phyloP scores from a whole-genome alignment of 23 red algal genomes.

The Gracilaria domingensis region DNA sequence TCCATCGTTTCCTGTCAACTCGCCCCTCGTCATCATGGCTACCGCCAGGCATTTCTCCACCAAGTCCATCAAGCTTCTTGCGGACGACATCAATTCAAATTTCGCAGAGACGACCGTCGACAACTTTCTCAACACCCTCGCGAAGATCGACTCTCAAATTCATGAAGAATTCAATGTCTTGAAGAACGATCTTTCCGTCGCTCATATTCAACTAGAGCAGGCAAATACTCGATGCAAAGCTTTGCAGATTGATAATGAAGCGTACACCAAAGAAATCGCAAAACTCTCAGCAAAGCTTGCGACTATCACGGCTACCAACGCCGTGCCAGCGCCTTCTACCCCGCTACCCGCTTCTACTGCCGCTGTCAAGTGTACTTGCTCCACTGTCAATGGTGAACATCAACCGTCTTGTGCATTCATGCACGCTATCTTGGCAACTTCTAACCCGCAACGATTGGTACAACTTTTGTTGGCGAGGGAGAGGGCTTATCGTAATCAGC shows the following conservation, averaged over 20 bases:
- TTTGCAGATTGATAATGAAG: constrained; percentile 26
- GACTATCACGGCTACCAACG: background rate
- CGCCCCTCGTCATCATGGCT: background rate
- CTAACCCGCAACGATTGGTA: constrained; percentile 17
- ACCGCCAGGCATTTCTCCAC: constrained; percentile 37
- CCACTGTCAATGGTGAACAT: constrained; percentile 7
- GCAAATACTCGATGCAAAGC: constrained; percentile 6
- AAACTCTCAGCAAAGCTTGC: background rate
- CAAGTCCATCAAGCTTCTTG: constrained; percentile 54
- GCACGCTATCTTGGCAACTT: constrained; percentile 24
- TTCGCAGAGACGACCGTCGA: constrained; percentile 32
- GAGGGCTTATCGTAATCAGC: constrained; percentile 49
- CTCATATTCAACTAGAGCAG: constrained; percentile 1
- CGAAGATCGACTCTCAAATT: constrained; percentile 64
- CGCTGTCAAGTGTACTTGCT: background rate
- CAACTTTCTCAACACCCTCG: constrained; percentile 42
- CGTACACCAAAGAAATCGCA: constrained; percentile 5
- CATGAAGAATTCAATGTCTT: constrained; percentile 53
- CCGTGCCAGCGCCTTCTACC: background rate
- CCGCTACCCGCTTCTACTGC: background rate
- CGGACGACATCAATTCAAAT: constrained; percentile 49
- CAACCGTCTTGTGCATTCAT: constrained; percentile 16
- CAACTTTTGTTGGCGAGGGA: constrained; percentile 46
- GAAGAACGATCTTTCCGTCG: constrained; percentile 27
- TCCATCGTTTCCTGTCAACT: background rate